phyloP scores from a whole-genome alignment of 2,329 filamentous ascomycete species.

The Colletotrichum echinochloae region DNA sequence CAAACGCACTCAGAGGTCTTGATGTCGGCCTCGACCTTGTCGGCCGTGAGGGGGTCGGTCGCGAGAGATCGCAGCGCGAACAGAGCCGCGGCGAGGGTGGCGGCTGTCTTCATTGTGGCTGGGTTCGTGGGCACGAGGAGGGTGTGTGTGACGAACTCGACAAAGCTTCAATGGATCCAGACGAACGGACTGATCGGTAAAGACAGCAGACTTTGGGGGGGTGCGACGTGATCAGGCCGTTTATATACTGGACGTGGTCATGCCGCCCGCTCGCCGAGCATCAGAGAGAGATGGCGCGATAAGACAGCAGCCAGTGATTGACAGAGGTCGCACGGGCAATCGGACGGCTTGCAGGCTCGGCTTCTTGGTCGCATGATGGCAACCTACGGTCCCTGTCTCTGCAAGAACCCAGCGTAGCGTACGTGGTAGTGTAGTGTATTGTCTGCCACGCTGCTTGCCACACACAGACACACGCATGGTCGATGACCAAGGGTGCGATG shows the following conservation, averaged over 20 bases:
- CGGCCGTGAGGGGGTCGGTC: conserved; percentile 51
- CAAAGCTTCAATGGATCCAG: conserved; percentile 28
- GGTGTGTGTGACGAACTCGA: conserved; percentile 1
- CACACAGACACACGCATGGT: background rate
- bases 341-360: background rate
- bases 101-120: conserved; percentile 40
- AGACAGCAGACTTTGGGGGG: background rate
- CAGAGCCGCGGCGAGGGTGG: conserved; percentile 37
- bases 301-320: conserved; percentile 23
- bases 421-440: background rate
- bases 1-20: conserved; percentile 53
- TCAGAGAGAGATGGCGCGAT: conserved; percentile 32
- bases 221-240: background rate
- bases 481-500: background rate
- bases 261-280: conserved; percentile 12
- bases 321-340: background rate
- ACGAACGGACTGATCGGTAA: conserved; percentile 26
- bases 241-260: conserved; percentile 19
- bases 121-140: background rate
- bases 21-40: conserved; percentile 56
- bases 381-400: background rate
- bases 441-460: background rate
- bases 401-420: background rate
- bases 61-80: conserved; percentile 37
- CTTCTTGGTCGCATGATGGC: conserved; percentile 4